Percentiles rank a stretch among this genome's conserved stretches.
Evolutionary conservation across 805 yeast species (phyloP).

Genomic region (Wickerhamiella kurtzmanii): DNA sequence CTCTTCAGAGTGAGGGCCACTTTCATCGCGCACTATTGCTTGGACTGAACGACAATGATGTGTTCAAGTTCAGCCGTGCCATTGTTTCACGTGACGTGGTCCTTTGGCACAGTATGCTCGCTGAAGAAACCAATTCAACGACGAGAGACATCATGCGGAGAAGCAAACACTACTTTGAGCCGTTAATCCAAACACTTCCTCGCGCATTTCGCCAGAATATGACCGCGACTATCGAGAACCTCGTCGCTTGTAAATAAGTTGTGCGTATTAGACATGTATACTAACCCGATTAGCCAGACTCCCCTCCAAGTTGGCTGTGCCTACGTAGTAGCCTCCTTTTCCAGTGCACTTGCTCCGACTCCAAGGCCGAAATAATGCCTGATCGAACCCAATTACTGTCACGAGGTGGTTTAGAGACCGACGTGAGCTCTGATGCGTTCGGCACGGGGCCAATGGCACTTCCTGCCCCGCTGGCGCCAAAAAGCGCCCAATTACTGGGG

Average conservation of each 20-base stretch:
- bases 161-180: not conserved
- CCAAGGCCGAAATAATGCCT: not conserved
- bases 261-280: no score
- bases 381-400: no score
- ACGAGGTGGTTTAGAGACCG: not conserved
- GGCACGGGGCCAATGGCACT: not conserved
- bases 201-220: not conserved
- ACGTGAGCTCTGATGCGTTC: not conserved
- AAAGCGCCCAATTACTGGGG: constrained; percentile 2
- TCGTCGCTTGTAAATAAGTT: not conserved
- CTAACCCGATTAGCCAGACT: no score
- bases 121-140: not conserved
- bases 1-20: not conserved
- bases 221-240: not conserved
- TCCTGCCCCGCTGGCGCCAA: not conserved
- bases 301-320: not conserved
- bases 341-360: no score
- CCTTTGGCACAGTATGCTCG: not conserved
- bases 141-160: not conserved
- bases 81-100: not conserved
- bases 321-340: not conserved
- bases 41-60: not conserved
- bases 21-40: not conserved
- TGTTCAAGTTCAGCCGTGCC: not conserved
- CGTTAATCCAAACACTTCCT: not conserved